These are phyloP conservation scores for Aspergillus pseudoglaucus DNA, from an alignment of 2,329 filamentous ascomycete genomes.

Conservation along the genomic window DNA sequence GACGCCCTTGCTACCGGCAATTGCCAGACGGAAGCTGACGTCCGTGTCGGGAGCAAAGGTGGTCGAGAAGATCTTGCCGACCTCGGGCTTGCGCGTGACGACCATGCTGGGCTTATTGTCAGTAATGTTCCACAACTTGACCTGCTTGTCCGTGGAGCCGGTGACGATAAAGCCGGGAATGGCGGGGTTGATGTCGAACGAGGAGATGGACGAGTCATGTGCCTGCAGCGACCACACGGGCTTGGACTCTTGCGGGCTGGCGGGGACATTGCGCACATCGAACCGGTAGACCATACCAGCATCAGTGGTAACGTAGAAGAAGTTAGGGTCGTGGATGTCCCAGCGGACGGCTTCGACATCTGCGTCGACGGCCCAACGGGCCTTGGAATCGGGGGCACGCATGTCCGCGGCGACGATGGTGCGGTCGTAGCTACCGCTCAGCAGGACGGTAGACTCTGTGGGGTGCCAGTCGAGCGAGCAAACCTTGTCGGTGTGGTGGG, in stretches of 20 bases:
- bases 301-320: slow-evolving; percentile 93
- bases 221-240: slow-evolving; percentile 92
- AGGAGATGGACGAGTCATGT: slow-evolving; percentile 84
- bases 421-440: slow-evolving; percentile 91
- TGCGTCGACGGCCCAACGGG: slow-evolving; percentile 88
- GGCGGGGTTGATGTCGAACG: slow-evolving; percentile 83
- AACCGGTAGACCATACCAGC: slow-evolving; percentile 87
- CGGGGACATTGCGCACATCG: slow-evolving; percentile 70
- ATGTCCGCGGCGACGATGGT: slow-evolving; percentile 94
- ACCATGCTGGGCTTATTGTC: slow-evolving; percentile 79
- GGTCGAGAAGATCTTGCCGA: slow-evolving; percentile 90
- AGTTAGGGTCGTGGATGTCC: slow-evolving; percentile 89
- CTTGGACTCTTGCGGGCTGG: slow-evolving; percentile 68
- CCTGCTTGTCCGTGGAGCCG: slow-evolving; percentile 86
- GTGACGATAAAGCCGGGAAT: slow-evolving; percentile 93
- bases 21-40: slow-evolving; percentile 84
- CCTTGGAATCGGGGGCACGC: slow-evolving; percentile 78
- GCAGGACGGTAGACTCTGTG: slow-evolving; percentile 74
- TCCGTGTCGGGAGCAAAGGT: slow-evolving; percentile 83
- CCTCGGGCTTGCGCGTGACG: slow-evolving; percentile 81
- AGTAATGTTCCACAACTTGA: slow-evolving; percentile 94
- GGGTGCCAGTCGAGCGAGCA: slow-evolving; percentile 94
- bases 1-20: slow-evolving; percentile 88
- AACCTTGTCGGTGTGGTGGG: slow-evolving; percentile 94
- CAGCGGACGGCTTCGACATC: slow-evolving; percentile 90